These are phyloP conservation scores for Ascochyta viciae-villosae DNA, from an alignment of 2,329 filamentous ascomycete genomes.

Conservation along the genomic window DNA sequence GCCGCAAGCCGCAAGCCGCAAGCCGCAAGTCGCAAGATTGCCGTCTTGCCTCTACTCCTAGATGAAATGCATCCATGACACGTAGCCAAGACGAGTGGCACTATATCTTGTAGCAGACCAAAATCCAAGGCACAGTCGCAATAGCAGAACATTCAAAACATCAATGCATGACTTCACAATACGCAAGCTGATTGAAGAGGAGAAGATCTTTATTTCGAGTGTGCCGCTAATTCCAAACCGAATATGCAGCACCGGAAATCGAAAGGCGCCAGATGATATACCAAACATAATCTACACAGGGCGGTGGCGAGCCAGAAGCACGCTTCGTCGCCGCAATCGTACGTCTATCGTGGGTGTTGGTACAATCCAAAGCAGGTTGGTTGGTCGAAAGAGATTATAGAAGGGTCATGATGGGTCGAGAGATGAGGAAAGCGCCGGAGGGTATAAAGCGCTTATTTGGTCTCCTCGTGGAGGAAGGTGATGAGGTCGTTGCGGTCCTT, in stretches of 20 bases:
- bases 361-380: constrained; percentile 42
- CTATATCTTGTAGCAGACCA: not conserved
- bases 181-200: constrained; percentile 28
- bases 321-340: constrained; percentile 42
- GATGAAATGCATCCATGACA: not conserved
- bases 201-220: constrained; percentile 46
- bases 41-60: not conserved
- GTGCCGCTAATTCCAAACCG: constrained; percentile 46
- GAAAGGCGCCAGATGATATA: constrained; percentile 43
- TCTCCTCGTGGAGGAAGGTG: constrained; percentile 77
- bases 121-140: not conserved
- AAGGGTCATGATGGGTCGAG: constrained; percentile 37
- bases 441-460: constrained; percentile 64
- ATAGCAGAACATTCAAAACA: not conserved
- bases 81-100: not conserved
- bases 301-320: constrained; percentile 29
- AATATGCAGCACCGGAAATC: constrained; percentile 44
- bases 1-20: not conserved
- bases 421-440: constrained; percentile 24
- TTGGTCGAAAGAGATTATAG: constrained; percentile 34
- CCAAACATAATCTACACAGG: constrained; percentile 47
- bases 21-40: not conserved
- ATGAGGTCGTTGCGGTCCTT: constrained; percentile 99
- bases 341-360: constrained; percentile 51
- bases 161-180: not conserved